Evolutionary conservation across 768 basidiomycete genomes (phyloP).

Genomic region (Leccinellum luteum): DNA sequence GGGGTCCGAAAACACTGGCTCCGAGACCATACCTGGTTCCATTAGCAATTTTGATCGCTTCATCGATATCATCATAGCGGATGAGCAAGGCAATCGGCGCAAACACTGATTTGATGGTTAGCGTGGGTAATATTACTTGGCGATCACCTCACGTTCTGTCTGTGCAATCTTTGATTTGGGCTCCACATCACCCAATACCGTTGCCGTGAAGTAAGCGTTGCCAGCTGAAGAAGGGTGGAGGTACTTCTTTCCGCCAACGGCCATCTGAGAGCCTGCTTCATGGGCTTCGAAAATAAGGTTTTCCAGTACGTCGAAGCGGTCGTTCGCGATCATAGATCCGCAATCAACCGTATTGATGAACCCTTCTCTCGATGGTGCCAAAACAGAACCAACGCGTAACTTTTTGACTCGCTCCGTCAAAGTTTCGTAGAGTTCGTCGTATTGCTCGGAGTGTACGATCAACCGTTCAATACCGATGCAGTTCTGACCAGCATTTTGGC

Average conservation of each 20-base stretch:
- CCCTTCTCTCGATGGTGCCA: constrained; percentile 63
- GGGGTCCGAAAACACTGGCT: constrained; percentile 90
- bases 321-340: constrained; percentile 80
- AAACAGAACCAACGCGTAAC: constrained; percentile 76
- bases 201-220: constrained; percentile 84
- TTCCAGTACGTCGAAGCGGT: constrained; percentile 69
- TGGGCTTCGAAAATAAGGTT: constrained; percentile 66
- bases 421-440: constrained; percentile 68
- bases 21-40: constrained; percentile 87
- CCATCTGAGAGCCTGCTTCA: constrained; percentile 60
- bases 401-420: constrained; percentile 62
- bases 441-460: constrained; percentile 76
- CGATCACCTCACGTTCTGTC: constrained; percentile 55
- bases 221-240: constrained; percentile 64
- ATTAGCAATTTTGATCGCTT: constrained; percentile 88
- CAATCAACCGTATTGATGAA: constrained; percentile 76
- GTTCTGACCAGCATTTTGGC: constrained; percentile 93
- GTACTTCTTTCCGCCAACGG: constrained; percentile 64
- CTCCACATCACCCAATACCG: constrained; percentile 78
- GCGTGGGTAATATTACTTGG: neutral
- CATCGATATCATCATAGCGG: constrained; percentile 77
- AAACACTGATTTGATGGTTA: constrained; percentile 63
- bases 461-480: constrained; percentile 96
- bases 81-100: constrained; percentile 89
- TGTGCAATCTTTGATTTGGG: constrained; percentile 73